A percentile compares a stretch with the other conserved stretches of the same genome.
These are phyloP conservation scores for Rhodocollybia butyracea DNA, from an alignment of 768 basidiomycete genomes.

Conservation along the genomic window DNA sequence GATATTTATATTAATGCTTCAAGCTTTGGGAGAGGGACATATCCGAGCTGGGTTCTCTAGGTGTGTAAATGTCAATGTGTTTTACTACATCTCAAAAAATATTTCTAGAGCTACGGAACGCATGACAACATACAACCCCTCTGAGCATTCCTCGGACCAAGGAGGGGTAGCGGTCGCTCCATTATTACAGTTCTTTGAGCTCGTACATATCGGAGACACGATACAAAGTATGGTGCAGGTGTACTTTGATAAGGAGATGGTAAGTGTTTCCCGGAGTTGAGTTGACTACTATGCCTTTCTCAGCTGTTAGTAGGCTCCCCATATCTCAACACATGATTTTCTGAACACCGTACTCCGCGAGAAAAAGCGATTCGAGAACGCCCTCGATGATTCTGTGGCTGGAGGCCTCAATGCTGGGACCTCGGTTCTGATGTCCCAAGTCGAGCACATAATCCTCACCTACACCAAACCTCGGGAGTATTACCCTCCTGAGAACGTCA, in stretches of 20 bases:
- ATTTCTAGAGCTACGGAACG: slow-evolving; percentile 76
- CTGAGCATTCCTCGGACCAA: slow-evolving; percentile 56
- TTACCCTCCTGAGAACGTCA: slow-evolving; percentile 77
- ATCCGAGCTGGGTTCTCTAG: slow-evolving; percentile 73
- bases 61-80: slow-evolving; percentile 40
- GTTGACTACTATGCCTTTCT: too few relatives aligned
- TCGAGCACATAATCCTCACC: slow-evolving; percentile 88
- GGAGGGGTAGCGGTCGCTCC: slow-evolving; percentile 83
- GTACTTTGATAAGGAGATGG: slow-evolving; percentile 96
- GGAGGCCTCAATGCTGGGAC: slow-evolving; percentile 93
- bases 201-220: slow-evolving; percentile 95
- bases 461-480: slow-evolving; percentile 85
- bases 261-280: neutral
- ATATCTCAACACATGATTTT: slow-evolving; percentile 93
- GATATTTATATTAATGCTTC: slow-evolving; percentile 81
- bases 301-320: slow-evolving; percentile 52
- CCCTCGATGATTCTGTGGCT: slow-evolving; percentile 91
- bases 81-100: neutral
- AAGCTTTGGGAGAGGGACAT: slow-evolving; percentile 75
- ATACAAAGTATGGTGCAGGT: slow-evolving; percentile 98
- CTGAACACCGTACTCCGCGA: slow-evolving; percentile 90
- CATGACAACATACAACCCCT: slow-evolving; percentile 88
- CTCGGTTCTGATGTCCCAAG: slow-evolving; percentile 94
- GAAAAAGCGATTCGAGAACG: slow-evolving; percentile 94
- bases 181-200: slow-evolving; percentile 93